Conservation (phyloP, 805 yeast species). For the Nakazawaea siamensis region DNA sequence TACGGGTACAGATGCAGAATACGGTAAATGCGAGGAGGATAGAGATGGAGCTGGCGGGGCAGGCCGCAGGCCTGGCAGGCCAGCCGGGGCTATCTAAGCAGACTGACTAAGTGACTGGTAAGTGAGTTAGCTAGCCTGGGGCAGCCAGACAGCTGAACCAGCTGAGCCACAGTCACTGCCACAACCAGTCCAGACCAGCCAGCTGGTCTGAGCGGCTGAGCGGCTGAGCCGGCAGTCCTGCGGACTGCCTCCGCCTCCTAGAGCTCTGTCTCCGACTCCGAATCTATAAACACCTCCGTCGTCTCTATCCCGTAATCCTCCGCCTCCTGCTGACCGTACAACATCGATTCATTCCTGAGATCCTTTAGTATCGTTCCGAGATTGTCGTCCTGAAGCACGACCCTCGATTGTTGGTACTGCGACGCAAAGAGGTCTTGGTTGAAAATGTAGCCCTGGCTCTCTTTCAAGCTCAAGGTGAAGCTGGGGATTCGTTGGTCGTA, state of each 20-base stretch:
- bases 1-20: constrained; percentile 20
- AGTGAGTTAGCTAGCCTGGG: no score
- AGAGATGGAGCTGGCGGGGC: constrained; percentile 1
- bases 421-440: constrained; percentile 73
- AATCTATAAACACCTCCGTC: constrained; percentile 8
- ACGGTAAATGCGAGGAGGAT: constrained; percentile 13
- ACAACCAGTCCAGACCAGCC: no score
- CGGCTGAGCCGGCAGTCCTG: no score
- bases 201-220: no score
- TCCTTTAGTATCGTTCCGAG: constrained; percentile 13
- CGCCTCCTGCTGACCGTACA: not conserved
- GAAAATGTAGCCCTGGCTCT: constrained; percentile 70
- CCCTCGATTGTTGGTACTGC: constrained; percentile 52
- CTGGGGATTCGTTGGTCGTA: constrained; percentile 20
- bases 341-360: constrained; percentile 4
- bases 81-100: no score
- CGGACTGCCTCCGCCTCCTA: not conserved
- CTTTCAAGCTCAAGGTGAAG: constrained; percentile 39
- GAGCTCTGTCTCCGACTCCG: not conserved
- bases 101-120: no score
- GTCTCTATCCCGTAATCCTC: constrained; percentile 10
- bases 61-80: no score
- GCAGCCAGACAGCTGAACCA: no score
- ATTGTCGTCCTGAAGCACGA: constrained; percentile 26
- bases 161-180: no score